Conservation (phyloP, 306 rosid species). For the Lathyrus aphaca region DNA sequence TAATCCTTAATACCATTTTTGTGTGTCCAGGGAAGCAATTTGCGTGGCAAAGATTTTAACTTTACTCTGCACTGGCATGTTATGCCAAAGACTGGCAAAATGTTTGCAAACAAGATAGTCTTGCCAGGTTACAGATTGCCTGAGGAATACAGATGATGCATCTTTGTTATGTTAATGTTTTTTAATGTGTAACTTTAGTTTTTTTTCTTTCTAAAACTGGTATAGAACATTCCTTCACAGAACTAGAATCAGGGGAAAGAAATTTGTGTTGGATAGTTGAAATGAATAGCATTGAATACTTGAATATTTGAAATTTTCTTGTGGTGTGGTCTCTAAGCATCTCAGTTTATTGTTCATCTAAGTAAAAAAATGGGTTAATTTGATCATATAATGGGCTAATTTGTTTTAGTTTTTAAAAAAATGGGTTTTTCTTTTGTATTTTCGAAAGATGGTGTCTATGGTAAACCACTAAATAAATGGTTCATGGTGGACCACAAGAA, state of each 20-base stretch:
- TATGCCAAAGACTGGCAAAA: conserved; percentile 84
- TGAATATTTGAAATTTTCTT: conserved; percentile 32
- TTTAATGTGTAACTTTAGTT: conserved; percentile 53
- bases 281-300: conserved; percentile 36
- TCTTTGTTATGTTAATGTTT: conserved; percentile 35
- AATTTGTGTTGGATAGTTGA: conserved; percentile 28
- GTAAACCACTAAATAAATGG: no score
- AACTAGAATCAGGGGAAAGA: conserved; percentile 41
- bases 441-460: no score
- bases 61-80: conserved; percentile 91
- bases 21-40: conserved; percentile 68
- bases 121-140: conserved; percentile 86
- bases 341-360: neutral
- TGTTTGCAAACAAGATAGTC: conserved; percentile 73
- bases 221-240: conserved; percentile 34
- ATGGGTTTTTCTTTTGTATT: no score
- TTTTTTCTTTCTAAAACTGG: conserved; percentile 28
- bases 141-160: conserved; percentile 68
- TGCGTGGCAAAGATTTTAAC: conserved; percentile 73
- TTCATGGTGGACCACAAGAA: no score
- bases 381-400: no score
- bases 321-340: neutral
- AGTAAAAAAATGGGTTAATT: no score
- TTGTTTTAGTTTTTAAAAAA: no score
- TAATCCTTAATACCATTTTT: neutral